Evolutionary conservation across 306 rosid genomes (phyloP).

Genomic region (Carpinus viminea): DNA sequence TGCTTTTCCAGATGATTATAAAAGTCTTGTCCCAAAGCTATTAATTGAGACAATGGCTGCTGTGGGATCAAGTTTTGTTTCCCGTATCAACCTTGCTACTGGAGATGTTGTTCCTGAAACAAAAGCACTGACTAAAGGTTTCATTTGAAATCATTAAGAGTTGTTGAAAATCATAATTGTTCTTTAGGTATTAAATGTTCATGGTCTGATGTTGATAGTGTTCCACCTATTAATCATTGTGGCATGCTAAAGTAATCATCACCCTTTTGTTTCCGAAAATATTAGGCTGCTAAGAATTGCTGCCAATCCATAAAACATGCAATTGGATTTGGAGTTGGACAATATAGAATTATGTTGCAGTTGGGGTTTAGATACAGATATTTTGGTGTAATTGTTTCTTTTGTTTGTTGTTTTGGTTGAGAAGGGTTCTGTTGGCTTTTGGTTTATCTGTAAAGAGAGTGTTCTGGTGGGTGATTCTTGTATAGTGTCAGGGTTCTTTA

Average conservation of each 20-base stretch:
- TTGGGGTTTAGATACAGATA: too few species aligned
- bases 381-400: too few species aligned
- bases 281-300: not conserved
- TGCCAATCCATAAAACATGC: not conserved
- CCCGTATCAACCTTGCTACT: conserved; percentile 80
- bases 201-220: not conserved
- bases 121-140: conserved; percentile 91
- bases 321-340: not conserved
- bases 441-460: too few species aligned
- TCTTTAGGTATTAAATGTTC: not conserved
- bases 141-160: conserved; percentile 25
- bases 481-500: too few species aligned
- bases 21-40: conserved; percentile 79
- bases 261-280: not conserved
- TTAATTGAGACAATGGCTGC: conserved; percentile 80
- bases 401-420: too few species aligned
- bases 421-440: too few species aligned
- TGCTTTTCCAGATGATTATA: conserved; percentile 93
- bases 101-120: conserved; percentile 95
- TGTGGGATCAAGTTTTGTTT: conserved; percentile 79
- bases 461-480: too few species aligned
- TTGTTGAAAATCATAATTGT: conserved; percentile 9
- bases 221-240: not conserved
- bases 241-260: not conserved
- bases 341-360: too few species aligned